A percentile compares a stretch with the other conserved stretches of the same genome.
phyloP scores from a whole-genome alignment of 371 early-diverging fungal species.

The Cokeromyces recurvatus region DNA sequence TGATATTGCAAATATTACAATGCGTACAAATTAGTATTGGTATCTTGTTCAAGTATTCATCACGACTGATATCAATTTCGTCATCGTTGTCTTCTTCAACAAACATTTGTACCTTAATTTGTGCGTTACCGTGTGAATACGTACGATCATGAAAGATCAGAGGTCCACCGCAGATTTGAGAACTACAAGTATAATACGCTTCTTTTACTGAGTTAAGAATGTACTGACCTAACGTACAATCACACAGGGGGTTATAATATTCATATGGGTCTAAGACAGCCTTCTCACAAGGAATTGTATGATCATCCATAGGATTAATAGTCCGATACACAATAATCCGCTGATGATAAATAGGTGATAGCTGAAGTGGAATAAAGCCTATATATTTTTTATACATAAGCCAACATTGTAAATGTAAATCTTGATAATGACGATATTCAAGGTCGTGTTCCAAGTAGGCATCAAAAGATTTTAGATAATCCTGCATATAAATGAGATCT shows the following conservation, averaged over 20 bases:
- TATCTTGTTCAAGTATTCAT: slow-evolving; percentile 18
- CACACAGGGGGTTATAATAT: slow-evolving; percentile 73
- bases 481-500: slow-evolving; percentile 17
- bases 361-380: slow-evolving; percentile 39
- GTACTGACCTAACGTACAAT: slow-evolving; percentile 85
- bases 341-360: slow-evolving; percentile 70
- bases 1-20: slow-evolving; percentile 64
- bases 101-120: slow-evolving; percentile 62
- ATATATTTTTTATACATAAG: slow-evolving; percentile 51
- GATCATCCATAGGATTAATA: slow-evolving; percentile 20
- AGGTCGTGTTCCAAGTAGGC: slow-evolving; percentile 33
- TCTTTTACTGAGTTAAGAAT: slow-evolving; percentile 78
- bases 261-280: slow-evolving; percentile 73
- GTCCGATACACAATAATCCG: slow-evolving; percentile 52
- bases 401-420: slow-evolving; percentile 46
- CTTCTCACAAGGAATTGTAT: slow-evolving; percentile 63
- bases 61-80: slow-evolving; percentile 18
- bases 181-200: slow-evolving; percentile 57
- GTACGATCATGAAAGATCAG: slow-evolving; percentile 74
- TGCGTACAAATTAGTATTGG: slow-evolving; percentile 79
- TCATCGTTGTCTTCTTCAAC: slow-evolving; percentile 11
- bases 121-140: slow-evolving; percentile 79
- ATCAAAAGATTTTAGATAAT: slow-evolving; percentile 24
- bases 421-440: slow-evolving; percentile 46
- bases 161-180: slow-evolving; percentile 67